These are phyloP conservation scores for Gossypium bickii DNA, from an alignment of 345 rosid species.

Conservation along the genomic window DNA sequence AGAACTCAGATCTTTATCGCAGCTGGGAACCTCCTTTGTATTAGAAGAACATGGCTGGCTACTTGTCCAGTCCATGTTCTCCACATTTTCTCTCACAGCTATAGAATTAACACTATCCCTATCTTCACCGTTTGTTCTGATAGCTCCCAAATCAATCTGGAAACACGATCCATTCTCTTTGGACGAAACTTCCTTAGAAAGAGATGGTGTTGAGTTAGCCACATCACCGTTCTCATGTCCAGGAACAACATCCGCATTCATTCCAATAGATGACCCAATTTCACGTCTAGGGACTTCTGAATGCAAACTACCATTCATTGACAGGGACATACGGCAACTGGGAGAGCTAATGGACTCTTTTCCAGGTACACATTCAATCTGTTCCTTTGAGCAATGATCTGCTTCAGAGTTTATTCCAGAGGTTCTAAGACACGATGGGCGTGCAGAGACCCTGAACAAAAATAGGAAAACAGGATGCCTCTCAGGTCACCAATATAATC, in stretches of 20 bases:
- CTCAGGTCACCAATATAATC: background rate
- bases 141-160: constrained; percentile 10
- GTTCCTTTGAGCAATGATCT: constrained; percentile 26
- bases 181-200: constrained; percentile 13
- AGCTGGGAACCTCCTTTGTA: background rate
- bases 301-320: constrained; percentile 20
- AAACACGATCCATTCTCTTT: constrained; percentile 3
- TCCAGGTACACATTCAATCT: constrained; percentile 22
- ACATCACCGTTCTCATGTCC: constrained; percentile 17
- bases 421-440: constrained; percentile 18
- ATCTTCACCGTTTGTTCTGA: constrained; percentile 13
- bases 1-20: constrained; percentile 10
- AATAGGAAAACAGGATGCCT: constrained; percentile 23
- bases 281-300: constrained; percentile 26
- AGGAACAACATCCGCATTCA: constrained; percentile 13
- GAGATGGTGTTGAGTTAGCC: constrained; percentile 20
- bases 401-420: constrained; percentile 27
- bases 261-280: constrained; percentile 21
- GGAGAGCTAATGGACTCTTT: constrained; percentile 11
- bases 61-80: constrained; percentile 1
- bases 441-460: constrained; percentile 11
- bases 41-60: constrained; percentile 12
- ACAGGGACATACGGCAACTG: constrained; percentile 13
- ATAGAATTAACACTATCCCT: background rate
- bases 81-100: constrained; percentile 15